Conservation (phyloP, 345 rosid species). For the Murraya paniculata region DNA sequence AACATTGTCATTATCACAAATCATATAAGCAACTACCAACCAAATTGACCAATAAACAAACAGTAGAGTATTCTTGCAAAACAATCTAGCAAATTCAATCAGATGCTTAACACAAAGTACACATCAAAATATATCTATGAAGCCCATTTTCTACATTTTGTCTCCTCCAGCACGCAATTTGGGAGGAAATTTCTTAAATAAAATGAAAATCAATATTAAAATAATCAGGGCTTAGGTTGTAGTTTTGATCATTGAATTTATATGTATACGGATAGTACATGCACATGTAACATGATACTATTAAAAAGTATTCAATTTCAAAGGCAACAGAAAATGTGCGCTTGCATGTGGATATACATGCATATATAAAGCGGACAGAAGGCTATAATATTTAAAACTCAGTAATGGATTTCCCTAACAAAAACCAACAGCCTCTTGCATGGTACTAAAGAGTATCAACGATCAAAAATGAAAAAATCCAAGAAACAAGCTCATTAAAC, state of each 20-base stretch:
- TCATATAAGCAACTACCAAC: background rate
- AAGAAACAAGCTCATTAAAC: constrained; percentile 1
- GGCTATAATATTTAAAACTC: background rate
- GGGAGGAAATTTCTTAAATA: background rate
- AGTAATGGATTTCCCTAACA: background rate
- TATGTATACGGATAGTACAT: background rate
- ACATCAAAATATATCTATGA: background rate
- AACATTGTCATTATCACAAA: background rate
- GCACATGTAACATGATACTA: background rate
- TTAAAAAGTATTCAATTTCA: background rate
- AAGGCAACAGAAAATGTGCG: too few species aligned
- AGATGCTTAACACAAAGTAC: background rate
- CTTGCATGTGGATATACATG: too few species aligned
- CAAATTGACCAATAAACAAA: background rate
- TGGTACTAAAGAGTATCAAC: background rate
- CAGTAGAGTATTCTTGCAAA: background rate
- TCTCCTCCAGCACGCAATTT: background rate
- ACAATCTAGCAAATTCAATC: constrained; percentile 2
- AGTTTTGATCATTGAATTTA: background rate
- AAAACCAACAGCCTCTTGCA: background rate
- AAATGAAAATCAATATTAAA: background rate
- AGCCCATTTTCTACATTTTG: background rate
- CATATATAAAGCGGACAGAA: background rate
- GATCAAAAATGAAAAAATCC: background rate
- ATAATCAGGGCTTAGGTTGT: background rate